Percentiles rank a stretch among this genome's conserved stretches.
These are phyloP conservation scores for Fusarium anguioides DNA, from an alignment of 2,329 filamentous ascomycete genomes.

Conservation along the genomic window DNA sequence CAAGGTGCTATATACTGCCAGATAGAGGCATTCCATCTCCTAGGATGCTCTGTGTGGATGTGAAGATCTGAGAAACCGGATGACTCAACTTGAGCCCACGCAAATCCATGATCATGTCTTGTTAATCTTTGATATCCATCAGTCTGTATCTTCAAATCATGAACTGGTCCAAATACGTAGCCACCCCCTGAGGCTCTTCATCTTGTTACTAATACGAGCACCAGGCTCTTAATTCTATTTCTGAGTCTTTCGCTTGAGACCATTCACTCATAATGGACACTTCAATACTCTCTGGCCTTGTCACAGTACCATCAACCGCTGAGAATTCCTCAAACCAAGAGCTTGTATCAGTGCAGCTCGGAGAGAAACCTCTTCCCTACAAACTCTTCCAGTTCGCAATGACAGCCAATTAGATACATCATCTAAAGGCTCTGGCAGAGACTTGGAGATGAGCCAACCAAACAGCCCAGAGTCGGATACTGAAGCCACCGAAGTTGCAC, in stretches of 20 bases:
- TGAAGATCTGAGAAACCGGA: slow-evolving; percentile 6
- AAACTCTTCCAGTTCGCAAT: slow-evolving; percentile 32
- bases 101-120: neutral
- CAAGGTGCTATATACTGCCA: slow-evolving; percentile 3
- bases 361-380: slow-evolving; percentile 47
- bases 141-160: slow-evolving; percentile 1
- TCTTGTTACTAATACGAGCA: neutral
- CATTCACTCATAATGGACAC: slow-evolving; percentile 48
- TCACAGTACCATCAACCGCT: slow-evolving; percentile 47
- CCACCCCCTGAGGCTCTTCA: neutral
- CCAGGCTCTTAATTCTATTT: neutral
- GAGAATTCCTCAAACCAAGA: slow-evolving; percentile 44
- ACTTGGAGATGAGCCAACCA: slow-evolving; percentile 66
- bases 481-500: slow-evolving; percentile 58
- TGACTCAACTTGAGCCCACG: slow-evolving; percentile 12
- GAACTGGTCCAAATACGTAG: neutral
- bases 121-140: neutral
- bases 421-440: slow-evolving; percentile 22
- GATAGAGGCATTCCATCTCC: slow-evolving; percentile 28
- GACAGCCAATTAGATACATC: slow-evolving; percentile 8
- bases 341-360: slow-evolving; percentile 55
- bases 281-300: slow-evolving; percentile 48
- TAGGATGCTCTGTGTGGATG: slow-evolving; percentile 6
- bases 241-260: neutral
- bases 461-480: slow-evolving; percentile 55